These are phyloP conservation scores for Sanghuangporus weigelae DNA, from an alignment of 1,284 basidiomycete species.

Conservation along the genomic window DNA sequence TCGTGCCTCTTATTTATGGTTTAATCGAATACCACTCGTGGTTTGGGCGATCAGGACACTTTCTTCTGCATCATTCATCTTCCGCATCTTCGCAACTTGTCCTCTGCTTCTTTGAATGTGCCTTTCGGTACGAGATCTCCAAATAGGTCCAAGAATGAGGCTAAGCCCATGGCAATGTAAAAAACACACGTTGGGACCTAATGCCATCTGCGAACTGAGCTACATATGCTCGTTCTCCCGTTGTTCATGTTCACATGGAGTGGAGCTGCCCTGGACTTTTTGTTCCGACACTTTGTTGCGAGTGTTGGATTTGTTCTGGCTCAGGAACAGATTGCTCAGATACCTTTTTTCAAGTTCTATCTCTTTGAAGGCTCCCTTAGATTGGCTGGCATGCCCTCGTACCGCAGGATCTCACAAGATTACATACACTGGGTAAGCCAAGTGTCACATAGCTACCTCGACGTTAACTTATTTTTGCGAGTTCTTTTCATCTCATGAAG, in stretches of 20 bases:
- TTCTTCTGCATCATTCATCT: neutral
- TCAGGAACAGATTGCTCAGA: no score
- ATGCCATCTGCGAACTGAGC: neutral
- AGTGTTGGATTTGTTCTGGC: no score
- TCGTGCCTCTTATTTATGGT: neutral
- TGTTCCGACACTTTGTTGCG: neutral
- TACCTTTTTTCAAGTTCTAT: neutral
- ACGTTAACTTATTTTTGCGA: no score
- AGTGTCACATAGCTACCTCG: no score
- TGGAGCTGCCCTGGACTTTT: neutral
- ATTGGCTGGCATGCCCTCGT: no score
- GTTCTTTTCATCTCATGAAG: no score
- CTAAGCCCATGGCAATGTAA: neutral
- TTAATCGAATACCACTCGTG: neutral
- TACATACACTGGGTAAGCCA: no score
- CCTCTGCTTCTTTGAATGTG: no score
- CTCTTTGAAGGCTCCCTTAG: neutral
- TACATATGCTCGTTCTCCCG: neutral
- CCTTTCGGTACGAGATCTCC: no score
- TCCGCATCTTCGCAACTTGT: neutral
- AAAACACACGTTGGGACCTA: neutral
- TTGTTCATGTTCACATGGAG: neutral
- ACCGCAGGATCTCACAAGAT: no score
- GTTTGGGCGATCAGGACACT: neutral
- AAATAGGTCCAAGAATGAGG: no score